Conservation (phyloP, 116 monocot genomes). For the Zostera marina region DNA sequence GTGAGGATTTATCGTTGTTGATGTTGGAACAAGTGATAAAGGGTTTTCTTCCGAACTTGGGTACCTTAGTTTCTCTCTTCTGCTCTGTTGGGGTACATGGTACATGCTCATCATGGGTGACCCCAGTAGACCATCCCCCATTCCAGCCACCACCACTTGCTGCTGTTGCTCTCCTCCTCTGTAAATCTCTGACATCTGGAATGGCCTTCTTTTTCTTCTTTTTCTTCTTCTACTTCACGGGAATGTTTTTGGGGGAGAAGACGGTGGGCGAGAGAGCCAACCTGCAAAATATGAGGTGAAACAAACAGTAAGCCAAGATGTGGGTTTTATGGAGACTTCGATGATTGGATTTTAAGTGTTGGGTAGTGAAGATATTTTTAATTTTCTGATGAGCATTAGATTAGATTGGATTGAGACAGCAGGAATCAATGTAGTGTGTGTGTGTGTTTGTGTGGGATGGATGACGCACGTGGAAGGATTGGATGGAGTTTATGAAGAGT, state of each 20-base stretch:
- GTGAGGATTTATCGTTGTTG: conserved; percentile 1
- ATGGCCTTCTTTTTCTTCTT: not conserved
- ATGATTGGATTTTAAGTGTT: not conserved
- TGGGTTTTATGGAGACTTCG: not conserved
- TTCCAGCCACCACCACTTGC: not conserved
- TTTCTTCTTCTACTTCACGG: not conserved
- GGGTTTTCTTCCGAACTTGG: not conserved
- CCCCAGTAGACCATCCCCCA: not conserved
- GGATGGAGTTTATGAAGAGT: not conserved
- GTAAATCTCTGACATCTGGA: not conserved
- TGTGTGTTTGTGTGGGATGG: no score
- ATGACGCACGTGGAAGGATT: conserved; percentile 4
- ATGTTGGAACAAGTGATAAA: not conserved
- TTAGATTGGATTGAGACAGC: not conserved
- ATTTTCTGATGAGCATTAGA: not conserved
- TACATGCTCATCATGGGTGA: not conserved
- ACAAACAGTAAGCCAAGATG: not conserved
- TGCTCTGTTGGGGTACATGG: conserved; percentile 74
- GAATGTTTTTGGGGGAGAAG: not conserved
- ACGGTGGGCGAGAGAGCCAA: not conserved
- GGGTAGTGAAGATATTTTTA: not conserved
- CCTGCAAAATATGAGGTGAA: not conserved
- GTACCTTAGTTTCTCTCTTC: conserved; percentile 72
- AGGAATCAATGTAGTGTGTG: not conserved
- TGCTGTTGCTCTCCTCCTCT: not conserved